These are phyloP conservation scores for Trichocladium antarcticum DNA, from an alignment of 495 filamentous ascomycete species.

Conservation along the genomic window DNA sequence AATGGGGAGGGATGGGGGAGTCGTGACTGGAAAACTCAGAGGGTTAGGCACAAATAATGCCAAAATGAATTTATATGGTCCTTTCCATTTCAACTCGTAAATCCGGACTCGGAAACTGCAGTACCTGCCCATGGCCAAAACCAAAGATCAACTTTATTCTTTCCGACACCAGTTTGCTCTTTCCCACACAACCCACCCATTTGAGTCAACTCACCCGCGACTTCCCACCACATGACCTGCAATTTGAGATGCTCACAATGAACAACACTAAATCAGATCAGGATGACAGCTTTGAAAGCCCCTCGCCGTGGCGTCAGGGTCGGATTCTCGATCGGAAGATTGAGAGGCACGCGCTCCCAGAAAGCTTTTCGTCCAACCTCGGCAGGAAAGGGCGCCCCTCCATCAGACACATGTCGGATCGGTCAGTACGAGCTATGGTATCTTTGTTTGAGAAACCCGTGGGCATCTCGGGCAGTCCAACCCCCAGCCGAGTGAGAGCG, in stretches of 20 bases:
- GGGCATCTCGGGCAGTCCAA: neutral
- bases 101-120: too few relatives aligned
- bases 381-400: neutral
- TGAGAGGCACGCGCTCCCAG: conserved; percentile 3
- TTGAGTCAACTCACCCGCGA: neutral
- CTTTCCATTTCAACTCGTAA: too few relatives aligned
- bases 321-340: conserved; percentile 20
- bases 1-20: too few relatives aligned
- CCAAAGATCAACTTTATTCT: too few relatives aligned
- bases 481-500: neutral
- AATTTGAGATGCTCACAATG: neutral
- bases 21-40: too few relatives aligned
- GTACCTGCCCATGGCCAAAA: too few relatives aligned
- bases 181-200: neutral
- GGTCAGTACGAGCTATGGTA: conserved; percentile 16
- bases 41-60: too few relatives aligned
- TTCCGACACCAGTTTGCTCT: neutral
- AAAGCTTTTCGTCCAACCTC: conserved; percentile 18
- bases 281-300: neutral
- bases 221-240: neutral
- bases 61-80: too few relatives aligned
- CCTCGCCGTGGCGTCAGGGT: neutral
- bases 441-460: conserved; percentile 11
- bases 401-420: neutral
- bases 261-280: neutral